Evolutionary conservation across 306 rosid species (phyloP).

Genomic region (Chamaecrista fasciculata): DNA sequence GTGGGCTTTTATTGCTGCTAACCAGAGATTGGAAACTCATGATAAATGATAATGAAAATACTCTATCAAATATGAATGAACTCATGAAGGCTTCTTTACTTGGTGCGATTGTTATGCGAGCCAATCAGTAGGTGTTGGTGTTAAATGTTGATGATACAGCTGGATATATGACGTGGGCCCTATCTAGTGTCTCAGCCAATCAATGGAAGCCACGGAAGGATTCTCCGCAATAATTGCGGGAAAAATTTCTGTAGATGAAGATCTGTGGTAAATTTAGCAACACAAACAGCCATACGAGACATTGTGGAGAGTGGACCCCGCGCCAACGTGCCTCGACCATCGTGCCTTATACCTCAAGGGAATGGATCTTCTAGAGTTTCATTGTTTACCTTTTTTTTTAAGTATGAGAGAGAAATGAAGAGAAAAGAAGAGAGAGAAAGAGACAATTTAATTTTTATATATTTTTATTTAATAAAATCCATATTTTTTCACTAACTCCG

Average conservation of each 20-base stretch:
- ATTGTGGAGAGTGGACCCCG: conserved; percentile 9
- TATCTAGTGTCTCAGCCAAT: conserved; percentile 33
- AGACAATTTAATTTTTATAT: no score
- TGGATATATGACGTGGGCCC: conserved; percentile 40
- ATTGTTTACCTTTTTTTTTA: no score
- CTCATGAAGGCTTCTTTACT: neutral
- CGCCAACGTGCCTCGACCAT: neutral
- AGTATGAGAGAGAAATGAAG: no score
- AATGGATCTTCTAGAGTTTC: no score
- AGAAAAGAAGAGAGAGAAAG: no score
- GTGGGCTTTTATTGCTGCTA: conserved; percentile 14
- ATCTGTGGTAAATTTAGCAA: conserved; percentile 5
- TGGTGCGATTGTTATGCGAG: neutral
- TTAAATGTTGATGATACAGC: conserved; percentile 36
- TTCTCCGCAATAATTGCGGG: conserved; percentile 30
- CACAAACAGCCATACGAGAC: conserved; percentile 26
- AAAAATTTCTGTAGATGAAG: neutral
- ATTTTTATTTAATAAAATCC: no score
- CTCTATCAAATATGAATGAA: no score
- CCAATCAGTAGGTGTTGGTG: conserved; percentile 25
- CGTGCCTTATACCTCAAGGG: neutral
- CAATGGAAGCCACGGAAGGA: conserved; percentile 34
- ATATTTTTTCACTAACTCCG: no score
- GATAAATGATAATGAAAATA: no score
- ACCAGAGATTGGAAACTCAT: no score